A percentile compares a stretch with the other conserved stretches of the same genome.
These are phyloP conservation scores for Boletus fagicola DNA, from an alignment of 768 basidiomycete species.

Conservation along the genomic window DNA sequence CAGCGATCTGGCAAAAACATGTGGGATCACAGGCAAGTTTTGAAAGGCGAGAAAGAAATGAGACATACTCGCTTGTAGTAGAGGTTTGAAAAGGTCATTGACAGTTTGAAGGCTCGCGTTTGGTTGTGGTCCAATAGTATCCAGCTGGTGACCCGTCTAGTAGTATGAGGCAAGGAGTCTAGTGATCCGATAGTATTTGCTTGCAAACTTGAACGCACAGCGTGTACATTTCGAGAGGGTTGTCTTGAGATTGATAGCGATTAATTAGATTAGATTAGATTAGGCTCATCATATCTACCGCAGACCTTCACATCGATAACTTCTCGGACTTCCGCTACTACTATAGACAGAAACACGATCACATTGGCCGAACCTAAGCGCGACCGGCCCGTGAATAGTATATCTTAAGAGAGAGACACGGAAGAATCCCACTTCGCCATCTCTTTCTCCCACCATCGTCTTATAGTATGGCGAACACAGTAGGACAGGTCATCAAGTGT, in stretches of 20 bases:
- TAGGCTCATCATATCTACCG: constrained; percentile 2
- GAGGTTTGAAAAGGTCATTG: constrained; percentile 68
- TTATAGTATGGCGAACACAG: constrained; percentile 63
- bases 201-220: too few relatives aligned
- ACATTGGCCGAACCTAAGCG: neutral
- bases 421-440: constrained; percentile 7
- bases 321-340: neutral
- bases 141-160: too few relatives aligned
- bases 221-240: neutral
- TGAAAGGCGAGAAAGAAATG: neutral
- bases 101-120: neutral
- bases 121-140: too few relatives aligned
- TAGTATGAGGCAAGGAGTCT: neutral
- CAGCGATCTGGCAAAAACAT: constrained; percentile 55
- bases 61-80: constrained; percentile 85
- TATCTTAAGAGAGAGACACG: constrained; percentile 2
- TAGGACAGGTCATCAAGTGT: constrained; percentile 76
- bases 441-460: constrained; percentile 22
- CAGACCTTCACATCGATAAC: constrained; percentile 11
- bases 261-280: neutral
- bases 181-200: too few relatives aligned
- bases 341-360: constrained; percentile 2
- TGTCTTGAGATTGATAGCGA: neutral
- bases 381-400: neutral
- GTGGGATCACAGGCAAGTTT: neutral